Base-by-base conservation (phyloP, 139 green algal genomes). In the Coelastrella sp. region DNA sequence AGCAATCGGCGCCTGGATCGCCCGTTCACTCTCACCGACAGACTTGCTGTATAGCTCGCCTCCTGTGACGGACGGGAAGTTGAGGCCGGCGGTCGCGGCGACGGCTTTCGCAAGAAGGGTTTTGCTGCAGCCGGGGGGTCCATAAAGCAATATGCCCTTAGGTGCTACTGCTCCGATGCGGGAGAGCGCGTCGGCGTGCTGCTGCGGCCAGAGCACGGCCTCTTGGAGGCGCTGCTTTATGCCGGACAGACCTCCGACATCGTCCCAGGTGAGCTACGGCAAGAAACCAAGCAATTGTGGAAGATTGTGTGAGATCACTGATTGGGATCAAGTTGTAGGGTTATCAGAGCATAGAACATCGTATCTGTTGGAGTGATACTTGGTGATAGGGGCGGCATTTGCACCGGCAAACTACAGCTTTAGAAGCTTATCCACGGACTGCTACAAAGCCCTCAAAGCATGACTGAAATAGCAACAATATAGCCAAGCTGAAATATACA, bases 61-160 rank as follows among this genome's bases (percentile, higher is more conserved):
- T 32, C 85, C 90, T 71, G 91, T 91, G 67, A 93, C 87, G 1
- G 93, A 74, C 11, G 97, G 83, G 73, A 98, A 94, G 67, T 95
- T 95, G 35, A 95, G 91, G 0, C 90, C 82, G 30, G 90, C 91
- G 51, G 94, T 89, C 8, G 81, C 86, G 19, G 94, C 94, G 15
- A 94, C 92, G 25, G 95, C 96, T 5, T 90, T 85, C 1, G 94
- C 95, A 27, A 98, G 86, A 34, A 95, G 92, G 0, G 96, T 98
- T 85, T 98, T 98, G 90, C 88, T 92, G 86, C 95, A 98, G 8
- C 95, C 89, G n/a, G 93, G 94, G 5, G 90, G 90, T 0, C 90
- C 90, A 69, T 91, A 91, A 34, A 98, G 91, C 64, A 98, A 89
- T n/a, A 98, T 82, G 4, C 95, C 0, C 92, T 87, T 9, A 90